These are phyloP conservation scores for Microdochium bolleyi DNA, from an alignment of 2,329 filamentous ascomycete genomes.

Conservation along the genomic window DNA sequence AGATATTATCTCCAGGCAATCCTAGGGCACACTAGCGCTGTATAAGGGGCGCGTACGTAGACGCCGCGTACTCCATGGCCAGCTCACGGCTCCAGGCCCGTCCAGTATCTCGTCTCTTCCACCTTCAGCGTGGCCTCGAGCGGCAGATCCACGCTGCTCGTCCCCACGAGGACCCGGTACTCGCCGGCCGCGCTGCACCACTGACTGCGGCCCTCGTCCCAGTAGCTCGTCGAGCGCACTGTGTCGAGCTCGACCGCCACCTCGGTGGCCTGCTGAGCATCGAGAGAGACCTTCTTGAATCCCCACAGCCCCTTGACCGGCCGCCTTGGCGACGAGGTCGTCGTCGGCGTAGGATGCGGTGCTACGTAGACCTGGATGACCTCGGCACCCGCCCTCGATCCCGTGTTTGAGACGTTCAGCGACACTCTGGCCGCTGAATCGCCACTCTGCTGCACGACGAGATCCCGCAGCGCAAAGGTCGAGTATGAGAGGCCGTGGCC, in stretches of 20 bases:
- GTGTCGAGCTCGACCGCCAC: constrained; percentile 35
- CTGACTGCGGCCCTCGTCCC: constrained; percentile 45
- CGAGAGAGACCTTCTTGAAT: constrained; percentile 56
- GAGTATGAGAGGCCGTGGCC: constrained; percentile 71
- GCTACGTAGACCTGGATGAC: constrained; percentile 59
- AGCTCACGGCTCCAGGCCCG: neutral
- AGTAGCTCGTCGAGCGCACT: constrained; percentile 49
- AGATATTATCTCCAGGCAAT: too few species aligned
- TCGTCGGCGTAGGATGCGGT: too few species aligned
- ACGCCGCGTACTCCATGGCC: too few species aligned
- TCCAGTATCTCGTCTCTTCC: neutral
- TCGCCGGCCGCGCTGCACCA: constrained; percentile 61
- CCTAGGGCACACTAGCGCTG: too few species aligned
- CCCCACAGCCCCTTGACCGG: constrained; percentile 65
- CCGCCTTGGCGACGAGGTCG: constrained; percentile 41
- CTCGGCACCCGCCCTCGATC: constrained; percentile 48
- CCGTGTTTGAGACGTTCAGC: constrained; percentile 47
- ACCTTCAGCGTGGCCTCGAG: neutral
- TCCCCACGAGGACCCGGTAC: constrained; percentile 54
- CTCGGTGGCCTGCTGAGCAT: constrained; percentile 45
- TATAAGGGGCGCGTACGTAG: too few species aligned
- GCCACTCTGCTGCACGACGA: constrained; percentile 26
- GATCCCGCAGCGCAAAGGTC: constrained; percentile 54
- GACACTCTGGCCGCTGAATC: constrained; percentile 6
- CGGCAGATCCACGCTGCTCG: neutral